Conservation (phyloP, 495 filamentous ascomycete species). For the Hypoxylon intermedium region DNA sequence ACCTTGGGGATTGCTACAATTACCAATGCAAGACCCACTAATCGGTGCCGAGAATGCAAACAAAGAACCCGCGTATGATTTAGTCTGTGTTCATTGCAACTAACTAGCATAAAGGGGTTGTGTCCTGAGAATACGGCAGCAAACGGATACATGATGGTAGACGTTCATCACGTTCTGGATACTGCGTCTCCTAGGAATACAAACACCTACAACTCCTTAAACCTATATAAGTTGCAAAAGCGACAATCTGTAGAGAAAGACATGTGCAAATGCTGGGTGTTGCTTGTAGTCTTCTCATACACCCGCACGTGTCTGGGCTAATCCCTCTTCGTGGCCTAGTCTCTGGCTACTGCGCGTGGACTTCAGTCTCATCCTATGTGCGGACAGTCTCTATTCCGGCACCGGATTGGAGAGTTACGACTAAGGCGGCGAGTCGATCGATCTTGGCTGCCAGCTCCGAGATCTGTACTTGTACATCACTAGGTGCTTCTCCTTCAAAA, state of each 20-base stretch:
- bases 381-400: conserved; percentile 21
- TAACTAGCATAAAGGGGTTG: not conserved
- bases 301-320: no score
- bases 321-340: no score
- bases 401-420: conserved; percentile 48
- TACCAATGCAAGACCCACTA: conserved; percentile 17
- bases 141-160: not conserved
- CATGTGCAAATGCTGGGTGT: not conserved
- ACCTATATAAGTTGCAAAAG: not conserved
- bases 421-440: conserved; percentile 53
- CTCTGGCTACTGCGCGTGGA: no score
- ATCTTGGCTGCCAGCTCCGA: conserved; percentile 56
- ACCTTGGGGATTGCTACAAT: not conserved
- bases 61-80: no score
- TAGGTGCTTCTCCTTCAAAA: conserved; percentile 40
- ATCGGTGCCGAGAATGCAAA: not conserved
- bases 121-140: not conserved
- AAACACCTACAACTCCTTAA: not conserved
- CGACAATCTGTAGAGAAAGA: not conserved
- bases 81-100: not conserved
- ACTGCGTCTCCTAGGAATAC: not conserved
- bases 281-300: not conserved
- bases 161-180: not conserved
- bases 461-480: conserved; percentile 52
- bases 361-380: conserved; percentile 6